Base-by-base conservation (phyloP, 805 yeast species). In the Huiozyma naganishii region DNA sequence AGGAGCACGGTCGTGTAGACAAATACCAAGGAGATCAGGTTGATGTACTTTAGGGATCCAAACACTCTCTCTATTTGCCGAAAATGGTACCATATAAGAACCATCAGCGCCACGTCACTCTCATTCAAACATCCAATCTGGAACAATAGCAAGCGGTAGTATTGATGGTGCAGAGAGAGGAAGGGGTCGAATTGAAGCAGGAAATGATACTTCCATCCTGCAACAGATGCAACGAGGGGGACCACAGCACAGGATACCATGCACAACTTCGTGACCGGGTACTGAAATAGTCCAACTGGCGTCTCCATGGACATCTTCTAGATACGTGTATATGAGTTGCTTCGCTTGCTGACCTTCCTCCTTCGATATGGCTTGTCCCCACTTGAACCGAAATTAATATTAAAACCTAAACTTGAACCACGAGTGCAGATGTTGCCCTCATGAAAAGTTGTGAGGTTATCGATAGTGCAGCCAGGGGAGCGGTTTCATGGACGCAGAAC, bases 41-140 rank as follows among this genome's bases (percentile, higher is more conserved):
- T 70, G 8, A 74, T 50, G 50, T 76, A 76, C 51, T 74, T 76
- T 39, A 71, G 58, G 9, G 79, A 70, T 1, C 85, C 85, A 53
- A 70, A 70, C 40, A 74, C 59, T 41, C 85, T 57, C 59, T 80
- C 87, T 41, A 80, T 48, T 36, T 68, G 71, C 55, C 79, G 76
- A 52, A 71, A 70, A 41, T 73, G 72, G 45, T 75, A 68, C 68
- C 69, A 65, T 7, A 76, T 56, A 35, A 79, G 52, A 10, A 74
- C 57, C 8, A 71, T 54, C 2, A 69, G 54, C 3, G 77, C 49
- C 45, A 71, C 75, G 57, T 80, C 83, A 5, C 80, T 71, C 54
- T 78, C 83, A 53, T 76, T 78, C 37, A 74, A 66, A 41, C 75
- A 74, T n/a, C 74, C 64, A 9, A 74, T 28, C 53, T 77, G 85